phyloP scores from a whole-genome alignment of 352 stramenopile species.

The Phytophthora europaea region DNA sequence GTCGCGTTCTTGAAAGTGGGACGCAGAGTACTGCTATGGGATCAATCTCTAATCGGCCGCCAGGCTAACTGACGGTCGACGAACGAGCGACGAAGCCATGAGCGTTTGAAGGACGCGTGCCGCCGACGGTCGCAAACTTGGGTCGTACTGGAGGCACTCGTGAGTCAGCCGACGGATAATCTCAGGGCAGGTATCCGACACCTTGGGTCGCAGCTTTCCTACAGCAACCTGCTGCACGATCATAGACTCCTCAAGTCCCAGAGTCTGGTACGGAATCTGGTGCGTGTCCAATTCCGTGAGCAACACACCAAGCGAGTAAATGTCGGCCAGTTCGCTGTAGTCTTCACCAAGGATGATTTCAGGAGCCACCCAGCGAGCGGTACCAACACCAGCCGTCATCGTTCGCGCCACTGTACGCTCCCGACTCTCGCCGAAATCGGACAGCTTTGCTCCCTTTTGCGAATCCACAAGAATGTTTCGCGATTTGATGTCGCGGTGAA shows the following conservation, averaged over 20 bases:
- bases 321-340: constrained; percentile 78
- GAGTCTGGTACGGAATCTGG: constrained; percentile 75
- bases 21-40: constrained; percentile 17
- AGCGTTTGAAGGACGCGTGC: constrained; percentile 80
- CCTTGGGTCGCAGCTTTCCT: constrained; percentile 79
- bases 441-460: constrained; percentile 78
- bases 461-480: constrained; percentile 91
- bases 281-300: constrained; percentile 80
- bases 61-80: constrained; percentile 57
- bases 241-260: constrained; percentile 78
- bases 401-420: constrained; percentile 80
- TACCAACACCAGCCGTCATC: constrained; percentile 82
- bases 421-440: constrained; percentile 80
- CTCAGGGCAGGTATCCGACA: constrained; percentile 81
- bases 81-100: constrained; percentile 69
- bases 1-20: constrained; percentile 30
- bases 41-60: constrained; percentile 42
- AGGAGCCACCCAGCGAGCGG: constrained; percentile 77
- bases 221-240: constrained; percentile 87
- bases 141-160: constrained; percentile 86
- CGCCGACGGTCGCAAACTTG: constrained; percentile 69
- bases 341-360: constrained; percentile 86
- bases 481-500: constrained; percentile 94
- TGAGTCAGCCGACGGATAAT: constrained; percentile 81
- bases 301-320: constrained; percentile 80